Evolutionary conservation across 805 yeast species (phyloP).

Genomic region (Wickerhamiella lipophila): DNA sequence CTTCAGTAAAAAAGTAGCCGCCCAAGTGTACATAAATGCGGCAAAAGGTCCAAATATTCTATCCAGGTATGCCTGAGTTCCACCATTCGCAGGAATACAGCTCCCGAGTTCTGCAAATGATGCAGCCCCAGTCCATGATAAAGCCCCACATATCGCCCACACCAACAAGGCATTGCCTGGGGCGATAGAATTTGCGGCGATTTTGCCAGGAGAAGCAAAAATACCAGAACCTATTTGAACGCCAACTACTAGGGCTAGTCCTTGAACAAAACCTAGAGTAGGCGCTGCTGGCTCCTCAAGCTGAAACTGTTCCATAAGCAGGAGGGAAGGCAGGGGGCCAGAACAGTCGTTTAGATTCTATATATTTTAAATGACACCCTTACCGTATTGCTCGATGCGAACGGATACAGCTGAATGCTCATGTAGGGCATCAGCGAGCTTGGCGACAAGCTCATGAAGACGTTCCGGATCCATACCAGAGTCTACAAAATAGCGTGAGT

Average conservation of each 20-base stretch:
- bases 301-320: constrained; percentile 11
- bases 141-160: constrained; percentile 31
- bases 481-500: constrained; percentile 20
- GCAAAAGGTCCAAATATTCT: constrained; percentile 29
- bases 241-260: constrained; percentile 32
- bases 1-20: constrained; percentile 29
- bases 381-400: constrained; percentile 27
- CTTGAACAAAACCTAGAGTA: constrained; percentile 23
- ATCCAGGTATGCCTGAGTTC: constrained; percentile 31
- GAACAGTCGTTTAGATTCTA: not conserved
- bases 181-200: constrained; percentile 30
- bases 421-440: constrained; percentile 22
- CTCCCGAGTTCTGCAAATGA: constrained; percentile 33
- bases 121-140: constrained; percentile 36
- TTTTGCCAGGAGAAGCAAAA: constrained; percentile 32
- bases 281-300: constrained; percentile 6
- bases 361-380: constrained; percentile 24
- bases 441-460: constrained; percentile 18
- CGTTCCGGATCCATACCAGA: constrained; percentile 21
- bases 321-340: not conserved
- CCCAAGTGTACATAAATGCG: constrained; percentile 31
- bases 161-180: constrained; percentile 29
- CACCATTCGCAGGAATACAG: constrained; percentile 32
- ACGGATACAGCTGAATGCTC: constrained; percentile 21
- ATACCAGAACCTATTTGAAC: constrained; percentile 36